Conservation (phyloP, 208 protist genomes). For the Perkinsela sp. region DNA sequence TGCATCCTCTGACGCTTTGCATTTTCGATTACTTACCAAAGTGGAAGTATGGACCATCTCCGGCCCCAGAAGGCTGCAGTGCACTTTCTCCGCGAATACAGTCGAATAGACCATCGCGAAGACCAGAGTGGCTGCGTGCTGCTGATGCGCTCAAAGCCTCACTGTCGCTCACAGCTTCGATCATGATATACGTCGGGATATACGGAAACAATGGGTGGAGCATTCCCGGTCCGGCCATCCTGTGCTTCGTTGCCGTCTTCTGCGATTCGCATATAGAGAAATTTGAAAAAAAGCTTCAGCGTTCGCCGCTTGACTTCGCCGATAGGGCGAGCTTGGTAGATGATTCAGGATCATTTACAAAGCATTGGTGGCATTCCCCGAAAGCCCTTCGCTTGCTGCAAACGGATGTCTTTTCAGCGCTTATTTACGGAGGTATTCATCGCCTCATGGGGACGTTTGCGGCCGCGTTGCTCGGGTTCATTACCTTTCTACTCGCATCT, state of each 20-base stretch:
- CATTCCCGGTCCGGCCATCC: neutral
- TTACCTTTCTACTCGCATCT: neutral
- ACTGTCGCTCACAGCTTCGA: neutral
- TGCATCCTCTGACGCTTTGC: neutral
- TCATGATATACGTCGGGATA: neutral
- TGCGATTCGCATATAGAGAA: neutral
- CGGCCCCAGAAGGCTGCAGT: neutral
- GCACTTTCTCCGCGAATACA: neutral
- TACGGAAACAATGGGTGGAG: neutral
- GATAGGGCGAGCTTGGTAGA: too few relatives aligned
- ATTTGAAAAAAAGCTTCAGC: neutral
- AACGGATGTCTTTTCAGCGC: neutral
- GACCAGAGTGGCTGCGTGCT: neutral
- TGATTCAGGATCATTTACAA: too few relatives aligned
- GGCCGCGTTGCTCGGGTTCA: neutral
- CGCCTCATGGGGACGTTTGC: neutral
- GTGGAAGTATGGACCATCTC: neutral
- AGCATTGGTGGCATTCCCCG: neutral
- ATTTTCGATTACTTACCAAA: neutral
- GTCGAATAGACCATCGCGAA: neutral
- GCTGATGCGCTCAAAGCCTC: neutral
- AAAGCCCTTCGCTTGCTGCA: neutral
- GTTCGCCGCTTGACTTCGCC: neutral
- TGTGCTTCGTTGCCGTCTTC: neutral
- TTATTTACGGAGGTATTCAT: neutral